Percentiles rank a stretch among this genome's conserved stretches.
These are phyloP conservation scores for Piloderma croceum DNA, from an alignment of 768 basidiomycete genomes.

Conservation along the genomic window DNA sequence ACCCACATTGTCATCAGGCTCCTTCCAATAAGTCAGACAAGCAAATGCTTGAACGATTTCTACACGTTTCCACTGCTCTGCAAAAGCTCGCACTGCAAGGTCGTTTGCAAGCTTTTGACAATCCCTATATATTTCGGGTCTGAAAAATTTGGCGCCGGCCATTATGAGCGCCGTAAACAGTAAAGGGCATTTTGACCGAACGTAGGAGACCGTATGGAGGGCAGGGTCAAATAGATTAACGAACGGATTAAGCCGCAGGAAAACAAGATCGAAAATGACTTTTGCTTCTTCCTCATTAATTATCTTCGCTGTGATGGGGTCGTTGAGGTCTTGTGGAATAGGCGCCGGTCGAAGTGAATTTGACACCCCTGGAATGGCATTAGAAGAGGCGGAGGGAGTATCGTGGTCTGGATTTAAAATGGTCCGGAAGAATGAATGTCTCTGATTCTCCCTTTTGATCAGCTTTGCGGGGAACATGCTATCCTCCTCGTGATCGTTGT, in stretches of 20 bases:
- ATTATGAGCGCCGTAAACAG: constrained; percentile 82
- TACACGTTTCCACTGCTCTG: constrained; percentile 72
- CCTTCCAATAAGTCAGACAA: constrained; percentile 86
- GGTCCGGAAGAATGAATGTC: constrained; percentile 77
- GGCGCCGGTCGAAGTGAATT: constrained; percentile 34
- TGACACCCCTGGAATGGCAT: constrained; percentile 32
- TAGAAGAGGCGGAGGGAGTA: constrained; percentile 25
- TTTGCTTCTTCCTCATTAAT: constrained; percentile 65
- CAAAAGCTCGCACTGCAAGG: constrained; percentile 71
- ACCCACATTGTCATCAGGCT: constrained; percentile 75
- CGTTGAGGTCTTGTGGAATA: constrained; percentile 39
- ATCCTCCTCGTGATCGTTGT: constrained; percentile 55
- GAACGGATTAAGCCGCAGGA: constrained; percentile 82
- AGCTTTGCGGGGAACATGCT: constrained; percentile 68
- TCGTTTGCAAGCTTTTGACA: constrained; percentile 71
- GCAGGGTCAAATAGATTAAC: constrained; percentile 84
- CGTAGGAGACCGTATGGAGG: constrained; percentile 75
- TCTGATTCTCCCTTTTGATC: constrained; percentile 63
- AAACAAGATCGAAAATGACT: constrained; percentile 72
- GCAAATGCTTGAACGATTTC: constrained; percentile 88
- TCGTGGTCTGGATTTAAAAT: constrained; percentile 71
- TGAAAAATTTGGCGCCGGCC: constrained; percentile 82
- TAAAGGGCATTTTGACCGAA: constrained; percentile 75
- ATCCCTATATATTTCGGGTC: constrained; percentile 56
- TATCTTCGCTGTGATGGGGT: constrained; percentile 70